Percentiles rank a stretch among this genome's conserved stretches.
Evolutionary conservation across 192 early-diverging fungal genomes (phyloP).

Genomic region (Glomus cerebriforme): DNA sequence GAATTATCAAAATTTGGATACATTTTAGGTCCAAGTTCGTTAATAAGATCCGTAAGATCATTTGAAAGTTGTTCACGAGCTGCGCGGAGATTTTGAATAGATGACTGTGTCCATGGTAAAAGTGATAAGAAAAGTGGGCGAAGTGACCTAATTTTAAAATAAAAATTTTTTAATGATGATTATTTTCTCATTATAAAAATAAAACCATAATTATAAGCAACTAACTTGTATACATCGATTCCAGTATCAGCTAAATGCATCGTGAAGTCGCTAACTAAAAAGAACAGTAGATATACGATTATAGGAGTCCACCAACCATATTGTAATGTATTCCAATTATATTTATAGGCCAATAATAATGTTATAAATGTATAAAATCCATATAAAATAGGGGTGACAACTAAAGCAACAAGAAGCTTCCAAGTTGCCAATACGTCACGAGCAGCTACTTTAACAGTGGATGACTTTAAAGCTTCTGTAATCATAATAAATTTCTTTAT

Average conservation of each 20-base stretch:
- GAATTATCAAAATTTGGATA: constrained; percentile 72
- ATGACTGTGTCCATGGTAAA: constrained; percentile 50
- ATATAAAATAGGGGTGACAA: constrained; percentile 75
- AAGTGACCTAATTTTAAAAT: constrained; percentile 58
- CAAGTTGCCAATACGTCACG: constrained; percentile 95
- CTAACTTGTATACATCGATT: constrained; percentile 67
- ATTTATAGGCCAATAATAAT: constrained; percentile 42
- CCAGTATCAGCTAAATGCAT: constrained; percentile 77
- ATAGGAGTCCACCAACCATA: constrained; percentile 47
- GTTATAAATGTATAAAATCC: constrained; percentile 67
- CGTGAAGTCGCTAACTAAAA: constrained; percentile 64
- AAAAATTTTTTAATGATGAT: background rate
- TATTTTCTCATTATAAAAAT: background rate
- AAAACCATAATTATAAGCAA: background rate
- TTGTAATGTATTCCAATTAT: constrained; percentile 36
- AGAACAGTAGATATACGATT: constrained; percentile 36
- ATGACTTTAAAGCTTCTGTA: constrained; percentile 77
- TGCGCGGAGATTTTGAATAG: constrained; percentile 66
- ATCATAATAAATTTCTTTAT: background rate
- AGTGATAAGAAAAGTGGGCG: constrained; percentile 82
- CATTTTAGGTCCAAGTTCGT: constrained; percentile 81
- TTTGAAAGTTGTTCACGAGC: constrained; percentile 72
- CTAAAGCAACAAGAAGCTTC: constrained; percentile 83
- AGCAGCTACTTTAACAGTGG: constrained; percentile 91
- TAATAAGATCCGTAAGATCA: constrained; percentile 79